phyloP scores from a whole-genome alignment of 1,284 basidiomycete genomes.

The Cutaneotrichosporon arboriforme region DNA sequence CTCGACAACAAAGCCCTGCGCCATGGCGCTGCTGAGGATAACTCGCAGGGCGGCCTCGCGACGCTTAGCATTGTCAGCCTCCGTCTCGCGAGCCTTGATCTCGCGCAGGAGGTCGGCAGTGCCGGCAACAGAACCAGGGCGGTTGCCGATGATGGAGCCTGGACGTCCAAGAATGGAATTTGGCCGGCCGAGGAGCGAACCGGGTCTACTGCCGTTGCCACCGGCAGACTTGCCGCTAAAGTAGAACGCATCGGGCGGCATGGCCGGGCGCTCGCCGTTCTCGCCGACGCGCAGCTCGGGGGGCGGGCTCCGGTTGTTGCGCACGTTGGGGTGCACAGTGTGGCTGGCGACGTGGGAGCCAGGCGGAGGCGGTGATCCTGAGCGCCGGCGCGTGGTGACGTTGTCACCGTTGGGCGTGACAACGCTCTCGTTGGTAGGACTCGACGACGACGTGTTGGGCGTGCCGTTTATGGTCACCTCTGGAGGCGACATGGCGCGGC shows the following conservation, averaged over 20 bases:
- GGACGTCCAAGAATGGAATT: conserved; percentile 12
- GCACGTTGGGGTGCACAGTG: conserved; percentile 20
- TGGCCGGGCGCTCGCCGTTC: conserved; percentile 27
- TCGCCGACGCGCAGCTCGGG: conserved; percentile 34
- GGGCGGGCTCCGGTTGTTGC: conserved; percentile 34
- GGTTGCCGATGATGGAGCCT: conserved; percentile 34
- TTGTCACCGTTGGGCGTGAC: conserved; percentile 20
- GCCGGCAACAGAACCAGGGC: conserved; percentile 51
- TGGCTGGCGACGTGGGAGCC: conserved; percentile 10
- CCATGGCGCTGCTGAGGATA: conserved; percentile 68
- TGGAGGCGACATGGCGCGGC: conserved; percentile 43
- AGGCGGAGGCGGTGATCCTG: neutral
- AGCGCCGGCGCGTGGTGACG: conserved; percentile 23
- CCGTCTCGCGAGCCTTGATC: conserved; percentile 70
- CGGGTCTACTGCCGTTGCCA: conserved; percentile 31
- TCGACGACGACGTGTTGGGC: conserved; percentile 7
- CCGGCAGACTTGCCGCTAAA: conserved; percentile 55
- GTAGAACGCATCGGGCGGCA: conserved; percentile 58
- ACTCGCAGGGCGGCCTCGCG: conserved; percentile 83
- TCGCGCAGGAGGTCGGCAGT: conserved; percentile 69
- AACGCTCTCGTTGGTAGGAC: conserved; percentile 11
- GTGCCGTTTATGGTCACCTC: conserved; percentile 5
- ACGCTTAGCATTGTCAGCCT: conserved; percentile 69
- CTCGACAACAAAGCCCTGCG: conserved; percentile 72
- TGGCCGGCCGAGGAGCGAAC: conserved; percentile 13